Evolutionary conservation across 2,329 filamentous ascomycete genomes (phyloP), one percentile per base, ranked within the genome.

Genomic region (Cordyceps cicadae): DNA sequence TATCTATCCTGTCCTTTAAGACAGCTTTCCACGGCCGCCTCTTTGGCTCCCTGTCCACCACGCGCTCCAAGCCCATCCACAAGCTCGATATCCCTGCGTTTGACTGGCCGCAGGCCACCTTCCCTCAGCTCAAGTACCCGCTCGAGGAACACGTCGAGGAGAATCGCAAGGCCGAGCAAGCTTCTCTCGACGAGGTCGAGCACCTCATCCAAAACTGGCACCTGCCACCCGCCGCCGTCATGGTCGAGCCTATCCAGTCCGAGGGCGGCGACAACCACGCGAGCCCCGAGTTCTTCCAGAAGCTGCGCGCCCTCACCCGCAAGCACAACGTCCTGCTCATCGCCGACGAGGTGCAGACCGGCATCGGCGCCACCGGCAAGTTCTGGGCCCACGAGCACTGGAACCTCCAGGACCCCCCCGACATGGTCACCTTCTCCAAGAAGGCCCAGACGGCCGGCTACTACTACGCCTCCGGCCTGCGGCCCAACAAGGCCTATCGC

Each of bases 341-440:
- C 70, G 92, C 95, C 65, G 92, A 96, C 72, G 92, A 96, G 77
- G 92, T 96, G 12, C 92, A 96, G 78, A 96, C 92, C 7, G 92
- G 92, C 72, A 87, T 96, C 29, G 92, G 92, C 68, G 91, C 92
- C 45, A 96, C 92, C 0, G 92, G 92, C 68, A 92, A 90, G 74
- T 96, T 96, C 85, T 96, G 92, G 92, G 92, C 92, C 9, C 92
- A 96, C 79, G 91, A 96, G 69, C 92, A 96, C 85, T 96, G 92
- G 92, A 82, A 89, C 73, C 82, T 96, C 49, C 71, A 81, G 54
- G 78, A 85, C 41, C 89, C 92, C 9, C 92, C 92, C 0, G 92
- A 96, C 78, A 94, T 96, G 80, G 92, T 96, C 50, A 96, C 92
- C 62, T 96, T 96, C 78, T 90, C 86, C 70, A 96, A 96, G 81